A percentile compares a stretch with the other conserved stretches of the same genome.
Evolutionary conservation across 371 early-diverging fungal species (phyloP).

Genomic region (Mucor racemosus): DNA sequence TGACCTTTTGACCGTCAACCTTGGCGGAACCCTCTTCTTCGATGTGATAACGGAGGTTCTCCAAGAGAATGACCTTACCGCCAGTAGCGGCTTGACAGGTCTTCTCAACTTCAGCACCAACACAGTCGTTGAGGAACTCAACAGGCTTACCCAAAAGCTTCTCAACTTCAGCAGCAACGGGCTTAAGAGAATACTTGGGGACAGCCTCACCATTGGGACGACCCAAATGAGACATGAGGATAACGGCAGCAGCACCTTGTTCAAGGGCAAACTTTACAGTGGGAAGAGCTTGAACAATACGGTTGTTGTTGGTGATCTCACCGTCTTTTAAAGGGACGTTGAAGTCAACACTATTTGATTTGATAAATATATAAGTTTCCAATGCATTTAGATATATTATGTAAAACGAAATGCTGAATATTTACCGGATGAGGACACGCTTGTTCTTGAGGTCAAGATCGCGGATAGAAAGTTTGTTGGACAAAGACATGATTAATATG

Average conservation of each 20-base stretch:
- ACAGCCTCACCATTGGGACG: constrained; percentile 95
- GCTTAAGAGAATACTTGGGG: constrained; percentile 90
- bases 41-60: constrained; percentile 98
- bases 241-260: constrained; percentile 85
- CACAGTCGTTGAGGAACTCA: constrained; percentile 93
- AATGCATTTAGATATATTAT: no score
- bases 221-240: constrained; percentile 98
- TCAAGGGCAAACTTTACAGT: constrained; percentile 94
- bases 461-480: constrained; percentile 82
- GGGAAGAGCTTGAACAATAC: constrained; percentile 96
- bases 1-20: constrained; percentile 88
- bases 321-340: constrained; percentile 97
- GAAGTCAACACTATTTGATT: constrained; percentile 88
- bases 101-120: constrained; percentile 88
- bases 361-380: background rate
- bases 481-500: constrained; percentile 51
- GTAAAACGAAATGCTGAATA: background rate
- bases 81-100: constrained; percentile 74
- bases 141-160: constrained; percentile 84
- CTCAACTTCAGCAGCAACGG: constrained; percentile 89
- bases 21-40: constrained; percentile 98
- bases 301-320: constrained; percentile 95
- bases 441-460: constrained; percentile 88
- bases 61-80: constrained; percentile 93
- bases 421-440: constrained; percentile 92